phyloP scores from a whole-genome alignment of 305 asterid species.

The Ajuga reptans region DNA sequence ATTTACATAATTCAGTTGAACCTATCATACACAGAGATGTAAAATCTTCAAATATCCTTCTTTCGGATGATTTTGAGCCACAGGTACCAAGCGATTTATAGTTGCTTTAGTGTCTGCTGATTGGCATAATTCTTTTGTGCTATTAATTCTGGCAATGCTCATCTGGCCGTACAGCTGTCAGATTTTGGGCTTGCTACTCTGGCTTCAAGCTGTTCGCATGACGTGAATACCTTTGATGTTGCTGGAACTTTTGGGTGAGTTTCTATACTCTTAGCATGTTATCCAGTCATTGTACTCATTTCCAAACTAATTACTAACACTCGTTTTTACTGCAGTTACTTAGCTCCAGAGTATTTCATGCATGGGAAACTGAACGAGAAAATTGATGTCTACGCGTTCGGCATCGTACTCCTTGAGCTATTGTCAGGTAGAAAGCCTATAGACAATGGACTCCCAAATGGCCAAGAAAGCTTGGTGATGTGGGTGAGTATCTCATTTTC shows the following conservation, averaged over 20 bases:
- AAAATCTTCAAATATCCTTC: slow-evolving; percentile 77
- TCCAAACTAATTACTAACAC: slow-evolving; percentile 7
- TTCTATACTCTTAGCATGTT: background rate
- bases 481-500: slow-evolving; percentile 49
- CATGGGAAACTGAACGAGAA: slow-evolving; percentile 61
- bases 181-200: slow-evolving; percentile 76
- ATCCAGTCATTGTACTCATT: background rate
- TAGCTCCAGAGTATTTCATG: slow-evolving; percentile 76
- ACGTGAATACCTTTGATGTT: slow-evolving; percentile 47
- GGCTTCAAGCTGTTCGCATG: slow-evolving; percentile 50
- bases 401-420: slow-evolving; percentile 81
- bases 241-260: slow-evolving; percentile 86
- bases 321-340: slow-evolving; percentile 46
- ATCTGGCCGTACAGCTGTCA: slow-evolving; percentile 42
- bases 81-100: slow-evolving; percentile 36
- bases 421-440: slow-evolving; percentile 75
- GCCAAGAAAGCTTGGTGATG: slow-evolving; percentile 62
- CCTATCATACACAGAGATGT: slow-evolving; percentile 76
- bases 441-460: slow-evolving; percentile 45
- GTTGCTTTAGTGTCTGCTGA: background rate
- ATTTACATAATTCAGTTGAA: slow-evolving; percentile 45
- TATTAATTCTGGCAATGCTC: slow-evolving; percentile 10
- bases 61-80: slow-evolving; percentile 61
- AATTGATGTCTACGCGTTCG: slow-evolving; percentile 73
- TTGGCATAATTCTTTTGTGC: background rate